phyloP scores from a whole-genome alignment of 352 stramenopile genomes.

The Globisporangium lucens region DNA sequence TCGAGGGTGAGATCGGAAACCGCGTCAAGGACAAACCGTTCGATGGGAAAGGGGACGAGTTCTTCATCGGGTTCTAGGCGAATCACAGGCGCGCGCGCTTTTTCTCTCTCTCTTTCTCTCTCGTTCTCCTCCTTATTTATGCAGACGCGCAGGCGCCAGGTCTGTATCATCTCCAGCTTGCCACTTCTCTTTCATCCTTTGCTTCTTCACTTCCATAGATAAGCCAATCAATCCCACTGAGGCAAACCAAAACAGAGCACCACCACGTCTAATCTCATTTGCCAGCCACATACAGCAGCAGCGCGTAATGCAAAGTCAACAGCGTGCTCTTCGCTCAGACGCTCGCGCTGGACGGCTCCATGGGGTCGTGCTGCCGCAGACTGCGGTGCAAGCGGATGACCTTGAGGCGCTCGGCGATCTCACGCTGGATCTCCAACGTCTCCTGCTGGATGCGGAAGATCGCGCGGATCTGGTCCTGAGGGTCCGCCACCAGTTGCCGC shows the following conservation, averaged over 20 bases:
- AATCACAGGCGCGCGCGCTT: not conserved
- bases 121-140: constrained; percentile 1
- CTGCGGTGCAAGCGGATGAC: constrained; percentile 33
- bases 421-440: constrained; percentile 45
- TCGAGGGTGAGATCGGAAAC: constrained; percentile 72
- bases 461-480: constrained; percentile 41
- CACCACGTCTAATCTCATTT: not conserved
- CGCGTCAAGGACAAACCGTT: constrained; percentile 66
- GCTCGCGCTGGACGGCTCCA: constrained; percentile 62
- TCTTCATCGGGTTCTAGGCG: constrained; percentile 67
- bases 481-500: constrained; percentile 21
- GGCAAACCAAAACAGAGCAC: not conserved
- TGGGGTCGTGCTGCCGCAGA: constrained; percentile 36
- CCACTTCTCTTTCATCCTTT: not conserved
- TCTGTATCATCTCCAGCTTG: not conserved
- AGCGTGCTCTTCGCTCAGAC: constrained; percentile 28
- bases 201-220: not conserved
- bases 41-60: constrained; percentile 61
- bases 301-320: not conserved
- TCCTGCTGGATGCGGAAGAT: constrained; percentile 61
- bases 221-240: not conserved
- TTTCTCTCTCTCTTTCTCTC: not conserved
- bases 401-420: constrained; percentile 46
- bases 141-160: not conserved
- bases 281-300: not conserved